Evolutionary conservation across 495 filamentous ascomycete species (phyloP), one percentile per base, ranked within the genome.

Genomic region (Aspergillus ellipticus): DNA sequence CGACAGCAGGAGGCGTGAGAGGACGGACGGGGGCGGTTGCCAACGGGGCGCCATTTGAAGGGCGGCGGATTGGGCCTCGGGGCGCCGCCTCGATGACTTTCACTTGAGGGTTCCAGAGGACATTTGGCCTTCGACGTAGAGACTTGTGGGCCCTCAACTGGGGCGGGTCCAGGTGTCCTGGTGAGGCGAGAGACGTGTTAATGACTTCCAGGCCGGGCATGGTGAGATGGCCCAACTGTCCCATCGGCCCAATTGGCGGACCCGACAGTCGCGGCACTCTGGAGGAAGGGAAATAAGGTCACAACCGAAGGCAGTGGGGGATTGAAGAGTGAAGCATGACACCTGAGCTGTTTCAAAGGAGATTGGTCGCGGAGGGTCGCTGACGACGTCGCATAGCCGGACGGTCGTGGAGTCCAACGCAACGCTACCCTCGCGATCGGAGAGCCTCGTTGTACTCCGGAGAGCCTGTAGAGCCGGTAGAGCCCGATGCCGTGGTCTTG

Each of bases 141-240:
- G 69, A 49, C 62, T 79, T 79, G 67, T 79, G 78, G 56, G 74
- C 66, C 68, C 67, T 78, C 56, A 77, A 60, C 35, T 72, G 67
- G 29, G 70, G 64, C 42, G 64, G 68, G 28, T 69, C 65, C 8
- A 55, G 52, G 53, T 60, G 50, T 45, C 54, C 66, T 56, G 64
- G 56, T 51, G 66, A 64, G 63, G 65, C 70, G 65, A 62, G 63
- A 62, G 65, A 63, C 24, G 69, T 53, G 61, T 56, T 62, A 62
- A 56, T 63, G 61, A 67, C 49, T 51, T 67, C 71, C 48, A 71
- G 60, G 56, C 70, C 63, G 47, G 73, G 75, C 76, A 79, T 77
- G 52, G 22, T 55, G 50, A 57, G 29, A 50, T 52, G 56, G 47
- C 61, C 56, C 61, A 57, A 62, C 53, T 29, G 43, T 42, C 41